Evolutionary conservation across 2,329 filamentous ascomycete genomes (phyloP).

Genomic region (Pyrenophora graminea): DNA sequence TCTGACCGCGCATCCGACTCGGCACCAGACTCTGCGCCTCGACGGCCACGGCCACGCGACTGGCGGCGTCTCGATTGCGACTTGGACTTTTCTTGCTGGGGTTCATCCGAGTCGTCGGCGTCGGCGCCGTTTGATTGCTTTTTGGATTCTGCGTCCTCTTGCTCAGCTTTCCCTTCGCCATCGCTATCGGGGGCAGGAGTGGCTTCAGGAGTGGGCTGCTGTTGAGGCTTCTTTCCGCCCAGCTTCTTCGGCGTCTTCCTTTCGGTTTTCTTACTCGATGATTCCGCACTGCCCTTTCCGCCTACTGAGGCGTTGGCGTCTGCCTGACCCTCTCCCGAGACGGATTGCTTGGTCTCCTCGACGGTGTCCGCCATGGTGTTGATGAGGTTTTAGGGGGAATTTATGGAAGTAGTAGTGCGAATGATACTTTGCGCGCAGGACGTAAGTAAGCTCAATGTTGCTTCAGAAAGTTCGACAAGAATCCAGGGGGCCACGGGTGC

Average conservation of each 20-base stretch:
- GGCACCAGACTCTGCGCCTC: constrained; percentile 54
- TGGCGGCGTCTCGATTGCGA: constrained; percentile 54
- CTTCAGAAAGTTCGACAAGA: constrained; percentile 18
- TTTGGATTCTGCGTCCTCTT: constrained; percentile 42
- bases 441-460: constrained; percentile 21
- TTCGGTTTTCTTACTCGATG: constrained; percentile 51
- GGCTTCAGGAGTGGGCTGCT: constrained; percentile 53
- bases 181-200: constrained; percentile 53
- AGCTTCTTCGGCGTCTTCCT: constrained; percentile 57
- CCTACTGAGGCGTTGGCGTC: constrained; percentile 44
- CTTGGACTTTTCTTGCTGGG: constrained; percentile 52
- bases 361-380: constrained; percentile 45
- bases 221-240: constrained; percentile 51
- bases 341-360: constrained; percentile 45
- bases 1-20: constrained; percentile 61
- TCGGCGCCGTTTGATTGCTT: constrained; percentile 42
- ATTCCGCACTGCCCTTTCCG: constrained; percentile 44
- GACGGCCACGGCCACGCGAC: constrained; percentile 55
- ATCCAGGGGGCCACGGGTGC: constrained; percentile 24
- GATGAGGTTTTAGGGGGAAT: constrained; percentile 12
- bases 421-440: constrained; percentile 12
- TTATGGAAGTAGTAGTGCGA: constrained; percentile 9
- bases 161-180: constrained; percentile 50
- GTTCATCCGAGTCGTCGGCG: constrained; percentile 51
- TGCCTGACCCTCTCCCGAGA: constrained; percentile 45